Evolutionary conservation across 2,329 filamentous ascomycete species (phyloP).

Genomic region (Clonostachys chloroleuca): DNA sequence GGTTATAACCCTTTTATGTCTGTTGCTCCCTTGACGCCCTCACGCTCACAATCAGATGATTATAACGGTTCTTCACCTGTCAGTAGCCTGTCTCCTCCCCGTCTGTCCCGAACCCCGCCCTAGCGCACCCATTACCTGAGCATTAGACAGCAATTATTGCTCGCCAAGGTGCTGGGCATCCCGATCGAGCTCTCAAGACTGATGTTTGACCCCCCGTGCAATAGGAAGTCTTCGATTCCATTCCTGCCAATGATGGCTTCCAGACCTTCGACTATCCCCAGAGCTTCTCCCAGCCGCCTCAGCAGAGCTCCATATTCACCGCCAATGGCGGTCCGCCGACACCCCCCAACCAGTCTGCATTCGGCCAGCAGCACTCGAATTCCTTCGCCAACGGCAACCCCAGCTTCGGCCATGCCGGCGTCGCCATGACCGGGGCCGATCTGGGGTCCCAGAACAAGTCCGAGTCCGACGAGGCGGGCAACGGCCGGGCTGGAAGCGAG

Average conservation of each 20-base stretch:
- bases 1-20: slow-evolving; percentile 39
- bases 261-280: background rate
- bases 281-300: background rate
- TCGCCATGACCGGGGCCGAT: slow-evolving; percentile 1
- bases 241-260: slow-evolving; percentile 26
- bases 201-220: slow-evolving; percentile 11
- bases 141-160: background rate
- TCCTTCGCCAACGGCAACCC: background rate
- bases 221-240: slow-evolving; percentile 46
- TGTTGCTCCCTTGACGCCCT: slow-evolving; percentile 40
- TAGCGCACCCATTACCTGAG: background rate
- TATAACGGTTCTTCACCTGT: slow-evolving; percentile 53
- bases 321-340: background rate
- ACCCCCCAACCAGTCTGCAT: background rate
- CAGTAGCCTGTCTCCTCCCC: slow-evolving; percentile 22
- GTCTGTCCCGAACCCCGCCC: background rate
- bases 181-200: background rate
- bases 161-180: background rate
- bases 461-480: slow-evolving; percentile 16
- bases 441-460: slow-evolving; percentile 27
- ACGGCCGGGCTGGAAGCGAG: slow-evolving; percentile 38
- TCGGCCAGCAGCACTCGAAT: background rate
- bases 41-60: slow-evolving; percentile 52
- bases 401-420: slow-evolving; percentile 7
- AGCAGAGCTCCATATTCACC: background rate